Evolutionary conservation across 1,139 yeast genomes (phyloP).

Genomic region (Yamadazyma spencermartinsiae): DNA sequence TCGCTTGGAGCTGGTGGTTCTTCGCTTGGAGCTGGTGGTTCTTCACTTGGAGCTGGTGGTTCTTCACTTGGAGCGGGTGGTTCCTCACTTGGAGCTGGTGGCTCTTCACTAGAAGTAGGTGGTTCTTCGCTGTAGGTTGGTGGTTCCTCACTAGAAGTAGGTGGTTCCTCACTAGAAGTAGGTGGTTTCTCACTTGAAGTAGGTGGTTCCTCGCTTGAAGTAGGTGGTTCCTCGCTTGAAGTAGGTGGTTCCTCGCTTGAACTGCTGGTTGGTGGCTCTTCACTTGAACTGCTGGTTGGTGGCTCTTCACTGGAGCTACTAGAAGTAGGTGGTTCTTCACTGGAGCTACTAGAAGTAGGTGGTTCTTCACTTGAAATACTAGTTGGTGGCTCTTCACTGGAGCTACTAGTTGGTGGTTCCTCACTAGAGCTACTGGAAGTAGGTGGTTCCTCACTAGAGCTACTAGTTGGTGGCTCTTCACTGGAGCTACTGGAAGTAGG

Average conservation of each 20-base stretch:
- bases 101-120: neutral
- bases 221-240: neutral
- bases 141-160: neutral
- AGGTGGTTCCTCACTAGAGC: neutral
- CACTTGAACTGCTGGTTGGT: neutral
- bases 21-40: neutral
- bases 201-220: slow-evolving; percentile 3
- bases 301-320: neutral
- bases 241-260: neutral
- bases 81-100: slow-evolving; percentile 1
- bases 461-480: neutral
- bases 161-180: slow-evolving; percentile 1
- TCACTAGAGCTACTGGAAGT: neutral
- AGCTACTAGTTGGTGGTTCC: neutral
- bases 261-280: neutral
- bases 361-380: neutral
- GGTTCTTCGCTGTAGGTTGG: neutral
- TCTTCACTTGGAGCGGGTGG: slow-evolving; percentile 4
- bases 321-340: slow-evolving; percentile 2
- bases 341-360: slow-evolving; percentile 7
- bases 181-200: slow-evolving; percentile 2
- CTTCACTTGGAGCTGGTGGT: slow-evolving; percentile 1
- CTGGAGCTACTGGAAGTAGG: neutral
- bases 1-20: neutral
- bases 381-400: neutral